Evolutionary conservation across 768 basidiomycete genomes (phyloP), one percentile per base, ranked within the genome.

Genomic region (Baorangia bicolor): DNA sequence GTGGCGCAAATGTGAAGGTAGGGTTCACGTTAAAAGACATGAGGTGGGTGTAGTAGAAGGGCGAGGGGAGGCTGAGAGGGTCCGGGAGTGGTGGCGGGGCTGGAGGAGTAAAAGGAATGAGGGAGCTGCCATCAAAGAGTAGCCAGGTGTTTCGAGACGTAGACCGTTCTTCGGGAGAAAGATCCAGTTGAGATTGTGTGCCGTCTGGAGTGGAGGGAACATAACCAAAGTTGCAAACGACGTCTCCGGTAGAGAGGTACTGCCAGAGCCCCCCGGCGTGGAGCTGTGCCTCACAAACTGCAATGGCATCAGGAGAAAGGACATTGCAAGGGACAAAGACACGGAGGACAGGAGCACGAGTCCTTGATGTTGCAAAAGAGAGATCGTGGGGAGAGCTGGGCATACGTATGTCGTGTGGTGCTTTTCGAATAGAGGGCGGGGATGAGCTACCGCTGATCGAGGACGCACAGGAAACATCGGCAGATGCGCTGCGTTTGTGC

Each of bases 201-300:
- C 69, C 64, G 5, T 71, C 55, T 12, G 71, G 58, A 0, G 65
- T 64, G 0, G 79, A 73, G 1, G 87, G 88, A 16, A 93, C 76
- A 63, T 84, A 91, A 7, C 91, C 91, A 43, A 93, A 77, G 69
- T 93, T 93, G 65, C 86, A 90, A 21, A 93, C 78, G 35, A 92
- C 71, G 62, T 93, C 91, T 1, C 91, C 91, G 0, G 78, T 79
- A 2, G 86, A 89, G n/a, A 93, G 77, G 63, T 90, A 81, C 7
- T 77, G 72, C 89, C 90, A 92, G 6, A 93, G 77, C 0, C 83
- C 87, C 1, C 81, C 78, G 1, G 78, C 75, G n/a, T 81, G 72
- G 5, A 93, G 77, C 65, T 91, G 88, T 31, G 82, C 78, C 64
- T 90, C 86, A 66, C 89, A 92, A 12, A 74, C 74, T 11, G 77